Evolutionary conservation across 2,329 filamentous ascomycete genomes (phyloP).

Genomic region (Venturia aucupariae): DNA sequence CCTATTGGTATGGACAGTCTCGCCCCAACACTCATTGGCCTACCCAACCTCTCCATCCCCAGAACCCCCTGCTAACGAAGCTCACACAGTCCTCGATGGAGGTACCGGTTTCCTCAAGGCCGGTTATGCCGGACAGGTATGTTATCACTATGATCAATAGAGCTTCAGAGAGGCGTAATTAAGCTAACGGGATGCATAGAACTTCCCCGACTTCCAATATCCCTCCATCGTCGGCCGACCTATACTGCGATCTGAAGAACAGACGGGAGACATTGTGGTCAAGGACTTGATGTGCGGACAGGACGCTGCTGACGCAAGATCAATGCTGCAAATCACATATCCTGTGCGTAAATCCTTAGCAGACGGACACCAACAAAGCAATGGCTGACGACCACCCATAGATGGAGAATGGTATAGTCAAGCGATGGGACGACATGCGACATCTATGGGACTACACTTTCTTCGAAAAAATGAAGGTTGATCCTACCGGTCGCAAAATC

Average conservation of each 20-base stretch:
- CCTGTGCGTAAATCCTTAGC: conserved; percentile 39
- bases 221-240: conserved; percentile 96
- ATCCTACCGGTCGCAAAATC: conserved; percentile 89
- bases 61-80: not conserved
- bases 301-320: conserved; percentile 88
- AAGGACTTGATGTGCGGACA: conserved; percentile 99
- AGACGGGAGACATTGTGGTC: conserved; percentile 62
- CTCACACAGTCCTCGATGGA: conserved; percentile 80
- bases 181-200: conserved; percentile 42
- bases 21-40: not conserved
- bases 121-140: conserved; percentile 85
- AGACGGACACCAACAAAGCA: not conserved
- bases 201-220: conserved; percentile 98
- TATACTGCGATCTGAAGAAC: conserved; percentile 92
- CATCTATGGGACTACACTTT: conserved; percentile 99
- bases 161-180: not conserved
- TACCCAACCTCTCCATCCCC: not conserved
- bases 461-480: conserved; percentile 89
- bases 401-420: conserved; percentile 99
- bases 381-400: conserved; percentile 24
- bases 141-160: conserved; percentile 19
- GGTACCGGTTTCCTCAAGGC: conserved; percentile 99
- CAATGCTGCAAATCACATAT: conserved; percentile 97
- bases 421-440: conserved; percentile 99
- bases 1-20: conserved; percentile 7